phyloP scores from a whole-genome alignment of 768 basidiomycete species.

The Cystobasidium tubakii region DNA sequence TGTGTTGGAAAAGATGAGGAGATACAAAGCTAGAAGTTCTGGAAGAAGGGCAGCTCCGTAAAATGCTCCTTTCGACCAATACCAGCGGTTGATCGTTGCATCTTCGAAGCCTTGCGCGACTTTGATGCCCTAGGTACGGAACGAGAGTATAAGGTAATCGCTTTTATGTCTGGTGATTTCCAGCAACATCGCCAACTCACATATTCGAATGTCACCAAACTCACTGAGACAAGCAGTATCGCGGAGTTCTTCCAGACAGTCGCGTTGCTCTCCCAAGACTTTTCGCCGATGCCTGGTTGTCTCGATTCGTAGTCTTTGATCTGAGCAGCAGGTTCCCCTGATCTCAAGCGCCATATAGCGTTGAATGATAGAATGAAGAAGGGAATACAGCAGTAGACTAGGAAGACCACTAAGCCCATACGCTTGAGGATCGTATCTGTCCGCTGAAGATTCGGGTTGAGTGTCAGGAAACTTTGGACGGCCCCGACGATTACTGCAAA shows the following conservation, averaged over 20 bases:
- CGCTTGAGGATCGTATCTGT: conserved; percentile 27
- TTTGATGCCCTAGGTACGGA: conserved; percentile 14
- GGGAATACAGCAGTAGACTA: conserved; percentile 28
- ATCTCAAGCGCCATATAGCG: conserved; percentile 7
- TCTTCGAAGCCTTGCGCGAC: conserved; percentile 12
- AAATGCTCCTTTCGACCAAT: conserved; percentile 23
- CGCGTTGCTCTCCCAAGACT: conserved; percentile 13
- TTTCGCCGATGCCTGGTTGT: not conserved
- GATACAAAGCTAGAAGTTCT: conserved; percentile 8
- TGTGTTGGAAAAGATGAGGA: conserved; percentile 21
- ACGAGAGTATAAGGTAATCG: no score
- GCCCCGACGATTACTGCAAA: conserved; percentile 22
- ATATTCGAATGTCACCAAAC: conserved; percentile 29
- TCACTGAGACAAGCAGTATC: conserved; percentile 16
- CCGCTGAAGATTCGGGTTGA: not conserved
- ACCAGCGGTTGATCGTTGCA: conserved; percentile 16
- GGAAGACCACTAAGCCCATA: conserved; percentile 13
- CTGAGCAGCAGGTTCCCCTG: not conserved
- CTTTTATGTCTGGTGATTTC: no score
- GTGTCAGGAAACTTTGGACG: conserved; percentile 23
- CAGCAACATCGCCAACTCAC: no score
- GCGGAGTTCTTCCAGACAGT: conserved; percentile 29
- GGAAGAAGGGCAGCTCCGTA: conserved; percentile 8
- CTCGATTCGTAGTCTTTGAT: not conserved
- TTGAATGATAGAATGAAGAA: conserved; percentile 28